Conservation (phyloP, 345 rosid genomes). For the Moricandia arvensis region DNA sequence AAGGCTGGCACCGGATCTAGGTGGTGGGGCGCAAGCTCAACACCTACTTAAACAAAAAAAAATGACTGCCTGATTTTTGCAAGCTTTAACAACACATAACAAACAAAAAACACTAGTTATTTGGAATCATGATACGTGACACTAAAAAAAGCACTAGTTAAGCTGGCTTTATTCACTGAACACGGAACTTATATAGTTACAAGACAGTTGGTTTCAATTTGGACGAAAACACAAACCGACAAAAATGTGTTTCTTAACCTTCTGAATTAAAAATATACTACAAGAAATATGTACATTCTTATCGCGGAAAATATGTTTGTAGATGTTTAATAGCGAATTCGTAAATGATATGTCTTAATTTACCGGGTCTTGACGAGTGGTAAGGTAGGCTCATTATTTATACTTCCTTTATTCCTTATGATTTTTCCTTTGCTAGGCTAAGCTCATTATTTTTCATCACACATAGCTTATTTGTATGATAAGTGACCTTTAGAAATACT, state of each 20-base stretch:
- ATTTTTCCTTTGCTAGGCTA: neutral
- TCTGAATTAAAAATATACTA: too few relatives aligned
- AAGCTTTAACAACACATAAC: neutral
- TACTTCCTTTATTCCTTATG: too few relatives aligned
- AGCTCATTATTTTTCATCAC: neutral
- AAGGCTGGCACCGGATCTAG: too few relatives aligned
- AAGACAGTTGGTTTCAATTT: neutral
- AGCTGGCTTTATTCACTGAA: neutral
- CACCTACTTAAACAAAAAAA: too few relatives aligned
- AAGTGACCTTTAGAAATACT: neutral
- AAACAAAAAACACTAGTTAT: too few relatives aligned
- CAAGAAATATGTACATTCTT: too few relatives aligned
- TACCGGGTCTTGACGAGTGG: too few relatives aligned
- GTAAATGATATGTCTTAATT: too few relatives aligned
- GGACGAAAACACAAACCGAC: neutral
- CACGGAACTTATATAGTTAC: neutral
- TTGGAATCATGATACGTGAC: neutral
- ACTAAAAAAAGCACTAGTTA: neutral
- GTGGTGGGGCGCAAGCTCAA: too few relatives aligned
- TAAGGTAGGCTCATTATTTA: too few relatives aligned
- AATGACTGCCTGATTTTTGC: neutral
- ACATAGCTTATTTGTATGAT: neutral
- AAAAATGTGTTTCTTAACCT: neutral
- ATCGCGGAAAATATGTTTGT: too few relatives aligned
- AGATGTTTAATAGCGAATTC: too few relatives aligned